These are phyloP conservation scores for Venturia asperata DNA, from an alignment of 2,329 filamentous ascomycete species.

Conservation along the genomic window DNA sequence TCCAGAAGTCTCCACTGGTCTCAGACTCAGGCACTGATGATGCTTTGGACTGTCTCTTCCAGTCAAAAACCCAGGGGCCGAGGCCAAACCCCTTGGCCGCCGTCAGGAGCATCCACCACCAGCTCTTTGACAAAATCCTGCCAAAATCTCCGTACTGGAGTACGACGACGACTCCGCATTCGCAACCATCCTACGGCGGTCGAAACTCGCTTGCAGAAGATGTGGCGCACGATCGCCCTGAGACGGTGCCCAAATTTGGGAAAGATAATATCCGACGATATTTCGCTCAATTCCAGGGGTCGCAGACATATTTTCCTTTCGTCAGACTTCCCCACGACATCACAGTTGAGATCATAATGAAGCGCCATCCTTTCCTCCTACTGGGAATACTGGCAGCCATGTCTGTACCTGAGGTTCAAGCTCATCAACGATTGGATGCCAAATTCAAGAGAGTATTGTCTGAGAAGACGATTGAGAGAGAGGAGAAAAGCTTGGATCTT, in stretches of 20 bases:
- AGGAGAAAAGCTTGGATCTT: conserved; percentile 10
- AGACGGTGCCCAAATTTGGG: not conserved
- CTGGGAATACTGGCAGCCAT: conserved; percentile 10
- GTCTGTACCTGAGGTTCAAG: not conserved
- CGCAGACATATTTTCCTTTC: conserved; percentile 6
- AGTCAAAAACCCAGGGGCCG: not conserved
- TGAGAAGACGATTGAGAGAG: conserved; percentile 5
- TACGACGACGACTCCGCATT: not conserved
- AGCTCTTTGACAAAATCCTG: not conserved
- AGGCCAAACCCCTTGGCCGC: not conserved
- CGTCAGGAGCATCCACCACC: not conserved
- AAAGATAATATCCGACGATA: not conserved
- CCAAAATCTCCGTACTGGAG: not conserved
- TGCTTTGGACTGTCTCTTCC: not conserved
- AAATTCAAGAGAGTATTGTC: conserved; percentile 3
- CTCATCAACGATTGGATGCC: conserved; percentile 5
- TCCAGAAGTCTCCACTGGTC: not conserved
- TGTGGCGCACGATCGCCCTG: not conserved
- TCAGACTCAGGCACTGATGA: not conserved
- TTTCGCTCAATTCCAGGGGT: not conserved
- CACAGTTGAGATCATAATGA: not conserved
- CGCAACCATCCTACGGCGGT: not conserved
- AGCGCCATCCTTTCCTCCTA: not conserved
- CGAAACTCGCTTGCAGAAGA: not conserved
- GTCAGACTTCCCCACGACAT: not conserved